Conservation (phyloP, 176 grass and related monocot genomes). For the Hordeum marinum region DNA sequence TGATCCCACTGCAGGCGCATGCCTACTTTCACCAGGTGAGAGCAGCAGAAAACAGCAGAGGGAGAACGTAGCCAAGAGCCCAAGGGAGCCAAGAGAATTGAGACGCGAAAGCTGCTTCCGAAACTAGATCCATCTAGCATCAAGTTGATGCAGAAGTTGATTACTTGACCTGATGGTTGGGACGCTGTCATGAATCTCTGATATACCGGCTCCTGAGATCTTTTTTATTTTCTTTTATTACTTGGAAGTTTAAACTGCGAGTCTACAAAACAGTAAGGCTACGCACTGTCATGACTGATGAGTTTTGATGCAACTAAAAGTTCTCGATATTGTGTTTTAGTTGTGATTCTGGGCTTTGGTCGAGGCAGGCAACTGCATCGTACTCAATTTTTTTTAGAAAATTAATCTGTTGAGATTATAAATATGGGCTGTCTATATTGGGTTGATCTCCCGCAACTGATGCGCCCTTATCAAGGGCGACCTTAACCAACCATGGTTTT, state of each 20-base stretch:
- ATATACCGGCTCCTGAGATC: not conserved
- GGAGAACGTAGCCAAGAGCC: slow-evolving; percentile 24
- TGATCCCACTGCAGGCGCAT: slow-evolving; percentile 43
- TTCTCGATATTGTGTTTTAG: not conserved
- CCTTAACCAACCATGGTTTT: too few species aligned
- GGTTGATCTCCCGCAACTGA: too few species aligned
- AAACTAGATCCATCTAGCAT: not conserved
- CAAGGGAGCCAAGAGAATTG: not conserved
- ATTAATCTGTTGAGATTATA: too few species aligned
- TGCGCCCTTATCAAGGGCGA: too few species aligned
- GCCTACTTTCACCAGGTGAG: slow-evolving; percentile 69
- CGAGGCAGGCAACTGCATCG: too few species aligned
- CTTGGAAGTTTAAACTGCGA: not conserved
- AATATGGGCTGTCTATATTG: too few species aligned
- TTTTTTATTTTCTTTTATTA: too few species aligned
- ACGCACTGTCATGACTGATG: not conserved
- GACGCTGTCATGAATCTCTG: not conserved
- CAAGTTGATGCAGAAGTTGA: not conserved
- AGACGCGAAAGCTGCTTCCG: not conserved
- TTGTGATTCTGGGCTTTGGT: not conserved
- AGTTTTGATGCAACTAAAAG: not conserved
- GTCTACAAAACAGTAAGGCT: not conserved
- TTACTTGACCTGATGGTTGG: not conserved
- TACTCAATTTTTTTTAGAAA: too few species aligned
- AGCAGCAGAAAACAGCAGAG: slow-evolving; percentile 62